phyloP scores from a whole-genome alignment of 257 asterid genomes.

The Lithospermum erythrorhizon region DNA sequence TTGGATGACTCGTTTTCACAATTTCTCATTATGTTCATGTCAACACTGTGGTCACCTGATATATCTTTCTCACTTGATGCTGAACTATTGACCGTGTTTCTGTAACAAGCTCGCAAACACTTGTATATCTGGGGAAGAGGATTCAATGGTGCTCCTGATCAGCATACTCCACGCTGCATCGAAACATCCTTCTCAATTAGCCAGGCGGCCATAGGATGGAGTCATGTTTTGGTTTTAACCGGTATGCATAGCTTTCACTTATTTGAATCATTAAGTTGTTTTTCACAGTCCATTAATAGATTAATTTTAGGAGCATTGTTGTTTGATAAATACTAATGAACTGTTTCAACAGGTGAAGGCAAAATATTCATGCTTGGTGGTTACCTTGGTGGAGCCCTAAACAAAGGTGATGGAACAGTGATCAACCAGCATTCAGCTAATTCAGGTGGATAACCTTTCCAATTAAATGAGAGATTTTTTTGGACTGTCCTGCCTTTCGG shows the following conservation, averaged over 20 bases:
- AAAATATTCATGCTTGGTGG: slow-evolving; percentile 65
- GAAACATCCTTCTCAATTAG: slow-evolving; percentile 24
- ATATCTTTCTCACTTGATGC: background rate
- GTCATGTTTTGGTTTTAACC: slow-evolving; percentile 58
- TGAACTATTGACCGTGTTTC: background rate
- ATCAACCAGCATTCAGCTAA: slow-evolving; percentile 21
- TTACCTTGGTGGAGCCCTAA: slow-evolving; percentile 57
- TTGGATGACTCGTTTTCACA: background rate
- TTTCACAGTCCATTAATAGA: background rate
- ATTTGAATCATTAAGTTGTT: background rate
- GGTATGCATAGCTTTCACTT: slow-evolving; percentile 21
- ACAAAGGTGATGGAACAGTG: slow-evolving; percentile 24
- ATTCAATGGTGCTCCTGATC: slow-evolving; percentile 34
- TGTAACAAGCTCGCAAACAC: slow-evolving; percentile 42
- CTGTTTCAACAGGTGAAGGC: slow-evolving; percentile 33
- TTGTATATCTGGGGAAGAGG: slow-evolving; percentile 91
- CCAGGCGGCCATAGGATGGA: slow-evolving; percentile 79
- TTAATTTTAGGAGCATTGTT: background rate
- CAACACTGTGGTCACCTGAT: slow-evolving; percentile 2
- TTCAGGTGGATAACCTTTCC: slow-evolving; percentile 3
- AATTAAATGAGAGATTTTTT: background rate
- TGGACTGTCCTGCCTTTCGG: too few relatives aligned
- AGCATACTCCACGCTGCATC: slow-evolving; percentile 26
- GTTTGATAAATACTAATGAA: background rate
- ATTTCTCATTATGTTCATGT: background rate